Base-by-base conservation (phyloP, 2,329 filamentous ascomycete genomes). In the Dactylellina haptotyla region DNA sequence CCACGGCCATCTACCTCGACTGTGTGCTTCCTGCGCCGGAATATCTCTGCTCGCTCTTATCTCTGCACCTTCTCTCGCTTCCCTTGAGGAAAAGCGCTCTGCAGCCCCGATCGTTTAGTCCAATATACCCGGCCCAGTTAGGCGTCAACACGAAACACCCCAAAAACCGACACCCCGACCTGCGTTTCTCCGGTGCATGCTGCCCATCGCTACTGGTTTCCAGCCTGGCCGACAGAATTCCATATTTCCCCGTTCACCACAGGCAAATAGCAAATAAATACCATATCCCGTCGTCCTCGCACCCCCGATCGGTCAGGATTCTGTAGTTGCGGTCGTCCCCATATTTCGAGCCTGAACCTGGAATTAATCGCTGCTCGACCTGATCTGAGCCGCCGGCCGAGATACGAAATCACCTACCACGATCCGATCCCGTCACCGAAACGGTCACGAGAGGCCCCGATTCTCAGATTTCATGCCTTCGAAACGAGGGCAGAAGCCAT, bases 381-480 rank as follows among this genome's bases (percentile, higher is more conserved):
- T n/a, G n/a, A n/a, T n/a, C n/a, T n/a, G n/a, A n/a, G n/a, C n/a
- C n/a, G n/a, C n/a, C n/a, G n/a, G n/a, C n/a, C n/a, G n/a, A n/a
- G n/a, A n/a, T n/a, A n/a, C n/a, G n/a, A n/a, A n/a, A n/a, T n/a
- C n/a, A n/a, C n/a, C n/a, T 34, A 53, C 25, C 41, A 32, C 12
- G 16, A 28, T 53, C 34, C 30, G 34, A 45, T 18, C 18, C 43
- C 34, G 25, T 26, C 57, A n/a, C 20, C 26, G 3, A 39, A 59
- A 45, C 34, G 34, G 34, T 46, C 53, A 62, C 59, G 16, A 53
- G 26, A 34, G 23, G 37, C 9, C 5, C 28, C 46, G 12, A 45
- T n/a, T 25, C 12, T n/a, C 58, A n/a, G 59, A 72, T 72, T 46
- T 72, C 67, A 72, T 72, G 67, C 58, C 67, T 71, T 72, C 67